phyloP scores from a whole-genome alignment of 2,329 filamentous ascomycete species.

The Westerdykella aurantiaca region DNA sequence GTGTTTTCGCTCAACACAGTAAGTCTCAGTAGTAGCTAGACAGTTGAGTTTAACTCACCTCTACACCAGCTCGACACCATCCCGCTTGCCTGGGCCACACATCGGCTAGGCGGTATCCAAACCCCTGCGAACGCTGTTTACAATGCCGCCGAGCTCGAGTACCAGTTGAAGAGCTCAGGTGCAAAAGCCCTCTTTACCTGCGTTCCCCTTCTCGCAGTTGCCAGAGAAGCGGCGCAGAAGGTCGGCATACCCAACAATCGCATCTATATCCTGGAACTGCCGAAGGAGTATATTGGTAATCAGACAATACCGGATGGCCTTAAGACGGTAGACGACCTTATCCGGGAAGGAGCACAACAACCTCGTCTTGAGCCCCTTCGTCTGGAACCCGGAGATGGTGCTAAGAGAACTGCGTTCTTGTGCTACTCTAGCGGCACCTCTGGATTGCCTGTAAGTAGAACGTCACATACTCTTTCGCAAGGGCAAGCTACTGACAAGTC shows the following conservation, averaged over 20 bases:
- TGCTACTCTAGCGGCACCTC: slow-evolving; percentile 79
- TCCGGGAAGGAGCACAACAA: slow-evolving; percentile 54
- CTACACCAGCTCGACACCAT: slow-evolving; percentile 64
- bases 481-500: slow-evolving; percentile 6
- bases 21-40: slow-evolving; percentile 19
- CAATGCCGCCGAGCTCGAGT: slow-evolving; percentile 61
- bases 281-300: slow-evolving; percentile 49
- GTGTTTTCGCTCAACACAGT: slow-evolving; percentile 79
- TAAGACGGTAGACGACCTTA: slow-evolving; percentile 61
- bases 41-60: neutral
- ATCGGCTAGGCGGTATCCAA: slow-evolving; percentile 67
- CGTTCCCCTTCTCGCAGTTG: slow-evolving; percentile 57
- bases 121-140: slow-evolving; percentile 73
- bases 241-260: slow-evolving; percentile 57
- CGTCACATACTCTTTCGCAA: slow-evolving; percentile 11
- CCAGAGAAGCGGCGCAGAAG: slow-evolving; percentile 59
- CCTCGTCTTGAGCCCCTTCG: slow-evolving; percentile 51
- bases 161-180: slow-evolving; percentile 64
- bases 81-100: slow-evolving; percentile 66
- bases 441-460: slow-evolving; percentile 64
- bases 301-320: slow-evolving; percentile 46
- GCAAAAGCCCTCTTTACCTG: slow-evolving; percentile 70
- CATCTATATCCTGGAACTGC: slow-evolving; percentile 65
- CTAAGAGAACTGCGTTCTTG: slow-evolving; percentile 65
- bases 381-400: slow-evolving; percentile 61